These are phyloP conservation scores for Protomyces inouyei DNA, from an alignment of 1,139 yeast species.

Conservation along the genomic window DNA sequence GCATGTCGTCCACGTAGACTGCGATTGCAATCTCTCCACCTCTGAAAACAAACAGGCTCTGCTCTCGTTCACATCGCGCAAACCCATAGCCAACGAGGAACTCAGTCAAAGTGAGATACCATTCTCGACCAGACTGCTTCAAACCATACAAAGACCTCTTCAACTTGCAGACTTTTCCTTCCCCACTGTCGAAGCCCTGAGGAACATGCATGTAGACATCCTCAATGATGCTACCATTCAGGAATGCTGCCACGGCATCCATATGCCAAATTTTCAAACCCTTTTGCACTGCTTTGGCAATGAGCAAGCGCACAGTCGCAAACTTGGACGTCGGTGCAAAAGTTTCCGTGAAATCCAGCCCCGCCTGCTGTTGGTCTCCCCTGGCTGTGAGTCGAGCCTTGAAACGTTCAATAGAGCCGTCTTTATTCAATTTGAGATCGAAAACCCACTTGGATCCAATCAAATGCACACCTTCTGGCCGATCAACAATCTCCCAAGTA, in stretches of 20 bases:
- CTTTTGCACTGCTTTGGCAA: background rate
- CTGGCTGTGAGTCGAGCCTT: background rate
- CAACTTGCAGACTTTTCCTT: background rate
- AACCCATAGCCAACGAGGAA: background rate
- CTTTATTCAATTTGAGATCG: background rate
- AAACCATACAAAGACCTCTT: background rate
- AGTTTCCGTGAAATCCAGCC: background rate
- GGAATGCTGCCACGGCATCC: slow-evolving; percentile 11
- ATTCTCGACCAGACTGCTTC: slow-evolving; percentile 7
- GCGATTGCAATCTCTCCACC: background rate
- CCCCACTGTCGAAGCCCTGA: background rate
- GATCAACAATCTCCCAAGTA: too few species aligned
- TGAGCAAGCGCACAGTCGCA: background rate
- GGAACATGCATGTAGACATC: slow-evolving; percentile 5
- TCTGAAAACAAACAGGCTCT: background rate
- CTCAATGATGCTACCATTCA: background rate
- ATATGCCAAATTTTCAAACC: background rate
- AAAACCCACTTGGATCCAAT: too few species aligned
- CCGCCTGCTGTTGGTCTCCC: background rate
- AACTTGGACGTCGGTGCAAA: background rate
- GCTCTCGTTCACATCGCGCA: background rate
- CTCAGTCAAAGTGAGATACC: background rate
- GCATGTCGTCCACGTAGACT: background rate
- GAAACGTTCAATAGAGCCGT: background rate
- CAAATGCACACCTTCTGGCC: too few species aligned